These are phyloP conservation scores for Fraxinus greggii DNA, from an alignment of 305 asterid genomes.

Conservation along the genomic window DNA sequence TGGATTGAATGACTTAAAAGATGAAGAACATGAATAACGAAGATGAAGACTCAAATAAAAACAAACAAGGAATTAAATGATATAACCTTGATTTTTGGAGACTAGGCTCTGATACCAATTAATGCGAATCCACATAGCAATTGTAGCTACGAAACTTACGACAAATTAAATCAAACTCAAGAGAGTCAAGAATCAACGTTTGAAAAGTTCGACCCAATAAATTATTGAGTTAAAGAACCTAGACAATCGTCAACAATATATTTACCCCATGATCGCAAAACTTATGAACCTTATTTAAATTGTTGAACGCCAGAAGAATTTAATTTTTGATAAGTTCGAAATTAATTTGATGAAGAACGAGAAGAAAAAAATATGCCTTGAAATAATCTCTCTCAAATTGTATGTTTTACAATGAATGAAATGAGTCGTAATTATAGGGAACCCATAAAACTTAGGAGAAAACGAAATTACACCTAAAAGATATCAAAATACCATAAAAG, in stretches of 20 bases:
- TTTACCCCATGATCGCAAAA: neutral
- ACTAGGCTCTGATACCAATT: neutral
- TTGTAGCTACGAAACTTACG: neutral
- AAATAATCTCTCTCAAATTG: neutral
- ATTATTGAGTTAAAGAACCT: neutral
- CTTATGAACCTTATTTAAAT: neutral
- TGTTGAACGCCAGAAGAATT: neutral
- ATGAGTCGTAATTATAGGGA: neutral
- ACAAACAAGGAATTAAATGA: neutral
- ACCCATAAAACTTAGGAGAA: too few species aligned
- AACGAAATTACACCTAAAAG: neutral
- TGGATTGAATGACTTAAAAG: neutral
- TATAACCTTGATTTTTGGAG: too few species aligned
- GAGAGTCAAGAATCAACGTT: neutral
- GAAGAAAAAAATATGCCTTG: neutral
- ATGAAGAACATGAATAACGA: too few species aligned
- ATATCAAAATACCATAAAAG: neutral
- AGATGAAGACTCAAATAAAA: neutral
- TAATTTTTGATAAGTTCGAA: too few species aligned
- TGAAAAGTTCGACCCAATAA: neutral
- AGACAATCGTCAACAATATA: neutral
- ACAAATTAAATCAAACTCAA: neutral
- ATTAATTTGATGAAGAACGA: neutral
- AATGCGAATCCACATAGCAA: neutral
- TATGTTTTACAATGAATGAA: neutral